phyloP scores from a whole-genome alignment of 768 basidiomycete genomes.

The Austroboletus eburneus region DNA sequence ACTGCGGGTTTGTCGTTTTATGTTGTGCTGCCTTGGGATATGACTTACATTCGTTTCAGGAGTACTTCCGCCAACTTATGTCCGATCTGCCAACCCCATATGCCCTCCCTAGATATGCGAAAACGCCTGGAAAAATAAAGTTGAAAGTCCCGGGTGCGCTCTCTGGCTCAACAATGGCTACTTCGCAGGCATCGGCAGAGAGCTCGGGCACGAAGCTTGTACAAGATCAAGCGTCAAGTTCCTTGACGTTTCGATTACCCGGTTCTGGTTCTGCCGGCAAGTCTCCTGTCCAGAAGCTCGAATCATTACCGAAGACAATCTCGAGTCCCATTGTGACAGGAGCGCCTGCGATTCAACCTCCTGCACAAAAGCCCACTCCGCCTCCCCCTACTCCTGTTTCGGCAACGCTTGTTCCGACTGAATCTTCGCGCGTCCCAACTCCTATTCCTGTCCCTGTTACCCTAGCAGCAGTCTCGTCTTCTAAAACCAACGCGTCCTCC shows the following conservation, averaged over 20 bases:
- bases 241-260: conserved; percentile 24
- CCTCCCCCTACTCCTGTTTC: conserved; percentile 15
- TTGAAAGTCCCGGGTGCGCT: conserved; percentile 53
- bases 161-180: conserved; percentile 15
- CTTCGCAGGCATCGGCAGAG: conserved; percentile 13
- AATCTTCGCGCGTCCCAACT: conserved; percentile 18
- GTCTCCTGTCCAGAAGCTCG: conserved; percentile 18
- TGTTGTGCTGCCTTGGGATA: neutral
- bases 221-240: conserved; percentile 14
- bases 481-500: conserved; percentile 21
- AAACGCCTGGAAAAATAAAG: conserved; percentile 62
- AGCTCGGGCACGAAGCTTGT: conserved; percentile 9
- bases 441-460: conserved; percentile 15
- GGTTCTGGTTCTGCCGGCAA: conserved; percentile 18
- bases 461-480: conserved; percentile 6
- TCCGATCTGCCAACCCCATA: conserved; percentile 69
- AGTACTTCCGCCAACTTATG: conserved; percentile 71
- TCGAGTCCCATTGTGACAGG: conserved; percentile 8
- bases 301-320: conserved; percentile 20
- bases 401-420: conserved; percentile 20
- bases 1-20: conserved; percentile 49
- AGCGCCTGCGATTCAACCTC: conserved; percentile 12
- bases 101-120: conserved; percentile 59
- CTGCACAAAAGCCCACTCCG: conserved; percentile 25
- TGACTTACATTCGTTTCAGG: conserved; percentile 38